Base-by-base conservation (phyloP, 2,329 filamentous ascomycete species). In the Acephala macrosclerotiorum region DNA sequence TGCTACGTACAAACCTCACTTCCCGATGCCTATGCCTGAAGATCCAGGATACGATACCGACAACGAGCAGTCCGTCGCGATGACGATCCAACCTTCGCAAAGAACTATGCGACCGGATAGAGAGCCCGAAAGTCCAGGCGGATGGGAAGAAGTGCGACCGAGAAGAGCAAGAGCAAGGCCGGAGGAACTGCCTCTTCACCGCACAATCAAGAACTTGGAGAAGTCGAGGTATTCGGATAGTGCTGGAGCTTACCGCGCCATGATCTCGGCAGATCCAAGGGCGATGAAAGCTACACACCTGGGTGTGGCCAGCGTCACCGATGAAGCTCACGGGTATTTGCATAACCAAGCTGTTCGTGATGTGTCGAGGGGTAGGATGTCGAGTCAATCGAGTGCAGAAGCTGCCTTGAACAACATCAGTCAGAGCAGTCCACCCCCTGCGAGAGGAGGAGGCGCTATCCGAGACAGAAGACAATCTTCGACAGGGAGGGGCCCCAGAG, bases 221-320 rank as follows among this genome's bases (percentile, higher is more conserved):
- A 74, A 73, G 22, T 75, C 77, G 51, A 78, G 80, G 18, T 83
- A 84, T 58, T 79, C 76, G 57, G 81, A 84, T 63, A 78, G 75
- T 14, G 79, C 78, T 12, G 81, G 82, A 4, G 76, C 83, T 3
- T 84, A 80, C 79, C 77, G 83, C 66, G 79, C 81, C 5, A 70
- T 77, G 1, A 69, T 73, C 79, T 66, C 70, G 9, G 64, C 69
- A 25, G 71, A 74, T 60, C 74, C 70, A 53, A 61, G 71, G 62
- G 22, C 63, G 35, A 66, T 66, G 29, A 53, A 53, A 33, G 49
- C 5, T 1, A 14, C 49, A 14, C 25, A 53, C 4, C 12, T 53
- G 11, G 25, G 14, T 29, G 49, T 53, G 18, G 8, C 49, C 1
- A 53, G 49, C 12, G 9, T 53, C 12, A 29, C 12, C 11, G 73